phyloP scores from a whole-genome alignment of 2,329 filamentous ascomycete genomes.

The Pseudogymnoascus sp. region DNA sequence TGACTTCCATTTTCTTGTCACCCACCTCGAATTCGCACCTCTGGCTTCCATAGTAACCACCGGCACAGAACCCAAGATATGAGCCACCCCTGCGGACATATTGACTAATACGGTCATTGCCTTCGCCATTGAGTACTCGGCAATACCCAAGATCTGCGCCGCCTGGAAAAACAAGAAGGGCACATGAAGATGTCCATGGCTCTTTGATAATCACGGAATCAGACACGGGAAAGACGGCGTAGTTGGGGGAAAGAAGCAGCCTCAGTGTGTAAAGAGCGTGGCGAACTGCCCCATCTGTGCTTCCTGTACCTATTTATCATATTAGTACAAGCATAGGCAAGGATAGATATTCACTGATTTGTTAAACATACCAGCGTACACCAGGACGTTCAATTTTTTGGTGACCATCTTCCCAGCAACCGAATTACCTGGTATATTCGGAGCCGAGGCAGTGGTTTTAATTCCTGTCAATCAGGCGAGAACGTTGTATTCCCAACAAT shows the following conservation, averaged over 20 bases:
- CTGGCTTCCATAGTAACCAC: conserved; percentile 78
- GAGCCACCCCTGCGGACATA: conserved; percentile 78
- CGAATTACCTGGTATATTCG: not conserved
- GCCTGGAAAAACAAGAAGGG: conserved; percentile 83
- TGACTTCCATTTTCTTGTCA: conserved; percentile 69
- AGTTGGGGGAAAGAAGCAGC: conserved; percentile 77
- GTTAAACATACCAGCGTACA: conserved; percentile 67
- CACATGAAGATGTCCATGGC: conserved; percentile 81
- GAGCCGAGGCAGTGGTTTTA: not conserved
- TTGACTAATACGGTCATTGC: conserved; percentile 74
- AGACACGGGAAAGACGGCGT: conserved; percentile 81
- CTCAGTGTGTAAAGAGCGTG: conserved; percentile 84
- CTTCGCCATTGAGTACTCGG: conserved; percentile 74
- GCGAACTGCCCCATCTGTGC: conserved; percentile 77
- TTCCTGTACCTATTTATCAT: conserved; percentile 59
- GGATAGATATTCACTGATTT: not conserved
- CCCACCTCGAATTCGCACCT: conserved; percentile 90
- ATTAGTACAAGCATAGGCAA: not conserved
- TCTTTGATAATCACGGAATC: conserved; percentile 77
- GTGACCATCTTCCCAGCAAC: conserved; percentile 44
- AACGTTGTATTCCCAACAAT: conserved; percentile 9
- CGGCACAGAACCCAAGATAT: conserved; percentile 89
- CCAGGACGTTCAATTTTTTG: conserved; percentile 75
- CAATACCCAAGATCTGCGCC: conserved; percentile 93
- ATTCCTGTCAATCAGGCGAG: conserved; percentile 3